Conservation (phyloP, 208 protist species). For the Trypanosoma boissoni region DNA sequence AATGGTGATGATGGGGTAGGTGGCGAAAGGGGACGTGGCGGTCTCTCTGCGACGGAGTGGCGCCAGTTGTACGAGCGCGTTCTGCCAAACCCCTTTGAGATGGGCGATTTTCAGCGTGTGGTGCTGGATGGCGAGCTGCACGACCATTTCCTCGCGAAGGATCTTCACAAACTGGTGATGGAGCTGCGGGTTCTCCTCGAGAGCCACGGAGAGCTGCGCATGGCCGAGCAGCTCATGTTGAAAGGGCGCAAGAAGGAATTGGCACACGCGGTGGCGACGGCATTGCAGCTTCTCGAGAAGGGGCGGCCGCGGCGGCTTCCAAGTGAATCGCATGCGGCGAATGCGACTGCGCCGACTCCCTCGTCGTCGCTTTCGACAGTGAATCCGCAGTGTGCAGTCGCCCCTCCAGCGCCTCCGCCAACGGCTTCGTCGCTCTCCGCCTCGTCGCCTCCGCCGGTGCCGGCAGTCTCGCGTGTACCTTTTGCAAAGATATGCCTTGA, state of each 20-base stretch:
- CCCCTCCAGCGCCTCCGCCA: too few relatives aligned
- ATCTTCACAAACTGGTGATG: constrained; percentile 66
- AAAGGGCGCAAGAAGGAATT: constrained; percentile 56
- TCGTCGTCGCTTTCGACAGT: too few relatives aligned
- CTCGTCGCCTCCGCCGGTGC: too few relatives aligned
- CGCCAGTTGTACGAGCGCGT: constrained; percentile 48
- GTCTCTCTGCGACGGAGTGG: constrained; percentile 55
- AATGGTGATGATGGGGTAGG: not conserved
- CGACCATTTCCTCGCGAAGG: constrained; percentile 49
- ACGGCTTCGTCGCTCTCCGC: too few relatives aligned
- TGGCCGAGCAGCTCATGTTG: constrained; percentile 41
- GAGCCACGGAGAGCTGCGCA: constrained; percentile 61
- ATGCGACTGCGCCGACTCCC: not conserved
- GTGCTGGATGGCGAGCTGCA: constrained; percentile 43
- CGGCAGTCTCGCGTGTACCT: too few relatives aligned
- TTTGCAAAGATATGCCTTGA: too few relatives aligned
- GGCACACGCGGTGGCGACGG: constrained; percentile 32
- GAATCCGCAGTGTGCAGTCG: too few relatives aligned
- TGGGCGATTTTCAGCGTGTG: constrained; percentile 50
- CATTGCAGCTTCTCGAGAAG: constrained; percentile 37
- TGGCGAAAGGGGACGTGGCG: too few relatives aligned
- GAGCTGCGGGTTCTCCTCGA: constrained; percentile 64
- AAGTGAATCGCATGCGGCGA: not conserved
- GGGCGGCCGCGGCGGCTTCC: constrained; percentile 1
- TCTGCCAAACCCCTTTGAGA: constrained; percentile 45